phyloP scores from a whole-genome alignment of 257 asterid species.

The Cordia subcordata region DNA sequence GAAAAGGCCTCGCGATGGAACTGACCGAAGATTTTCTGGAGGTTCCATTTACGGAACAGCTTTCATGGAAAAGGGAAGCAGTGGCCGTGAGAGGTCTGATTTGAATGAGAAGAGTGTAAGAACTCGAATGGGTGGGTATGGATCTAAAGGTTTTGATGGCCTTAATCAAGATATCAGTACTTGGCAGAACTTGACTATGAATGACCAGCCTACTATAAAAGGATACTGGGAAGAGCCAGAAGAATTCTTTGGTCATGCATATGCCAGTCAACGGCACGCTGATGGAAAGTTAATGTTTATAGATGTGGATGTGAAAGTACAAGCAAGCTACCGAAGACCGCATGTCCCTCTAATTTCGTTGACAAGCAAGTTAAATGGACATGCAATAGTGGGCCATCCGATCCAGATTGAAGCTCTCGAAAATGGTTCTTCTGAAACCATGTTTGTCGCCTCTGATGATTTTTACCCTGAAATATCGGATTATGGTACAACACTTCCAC shows the following conservation, averaged over 20 bases:
- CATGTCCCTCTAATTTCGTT: slow-evolving; percentile 82
- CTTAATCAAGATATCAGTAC: slow-evolving; percentile 24
- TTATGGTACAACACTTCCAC: slow-evolving; percentile 50
- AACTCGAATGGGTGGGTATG: slow-evolving; percentile 37
- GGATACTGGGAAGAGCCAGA: slow-evolving; percentile 59
- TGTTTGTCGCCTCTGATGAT: slow-evolving; percentile 35
- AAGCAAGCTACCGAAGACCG: slow-evolving; percentile 64
- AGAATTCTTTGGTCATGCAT: slow-evolving; percentile 39
- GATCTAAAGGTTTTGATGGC: slow-evolving; percentile 36
- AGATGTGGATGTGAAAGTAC: slow-evolving; percentile 80
- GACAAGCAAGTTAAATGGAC: slow-evolving; percentile 80
- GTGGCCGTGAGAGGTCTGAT: slow-evolving; percentile 31
- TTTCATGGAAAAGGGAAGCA: slow-evolving; percentile 32
- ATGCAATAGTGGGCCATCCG: slow-evolving; percentile 88
- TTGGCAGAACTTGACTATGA: slow-evolving; percentile 44
- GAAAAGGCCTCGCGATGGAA: slow-evolving; percentile 47
- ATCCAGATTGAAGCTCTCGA: slow-evolving; percentile 76
- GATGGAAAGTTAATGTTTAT: slow-evolving; percentile 54
- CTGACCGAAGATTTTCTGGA: slow-evolving; percentile 40
- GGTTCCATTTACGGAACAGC: slow-evolving; percentile 33
- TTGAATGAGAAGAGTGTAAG: slow-evolving; percentile 25
- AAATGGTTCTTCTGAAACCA: slow-evolving; percentile 46
- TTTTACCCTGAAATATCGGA: slow-evolving; percentile 41
- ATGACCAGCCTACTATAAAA: slow-evolving; percentile 36
- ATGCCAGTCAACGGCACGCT: slow-evolving; percentile 31